Percentiles rank a stretch among this genome's conserved stretches.
phyloP scores from a whole-genome alignment of 179 eudicot genomes.

The Beta lomatogona region DNA sequence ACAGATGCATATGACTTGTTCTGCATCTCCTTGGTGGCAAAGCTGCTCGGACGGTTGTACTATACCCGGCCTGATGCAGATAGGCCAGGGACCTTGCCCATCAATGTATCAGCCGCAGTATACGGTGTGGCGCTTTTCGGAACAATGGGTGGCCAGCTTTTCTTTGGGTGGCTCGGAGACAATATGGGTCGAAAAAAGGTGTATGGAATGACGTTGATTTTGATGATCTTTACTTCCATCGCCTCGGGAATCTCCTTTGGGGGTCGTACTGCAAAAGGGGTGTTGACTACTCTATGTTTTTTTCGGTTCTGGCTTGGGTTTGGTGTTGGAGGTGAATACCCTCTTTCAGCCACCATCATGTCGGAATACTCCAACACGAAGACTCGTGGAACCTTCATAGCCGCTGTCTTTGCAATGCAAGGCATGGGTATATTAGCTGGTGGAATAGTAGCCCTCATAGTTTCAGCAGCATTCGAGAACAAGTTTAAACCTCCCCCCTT shows the following conservation, averaged over 20 bases:
- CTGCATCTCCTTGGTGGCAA: conserved; percentile 19
- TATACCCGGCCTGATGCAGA: conserved; percentile 6
- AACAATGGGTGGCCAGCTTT: conserved; percentile 13
- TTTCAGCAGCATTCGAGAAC: conserved; percentile 14
- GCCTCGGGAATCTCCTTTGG: conserved; percentile 26
- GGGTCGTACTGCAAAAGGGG: conserved; percentile 1
- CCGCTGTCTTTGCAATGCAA: conserved; percentile 30
- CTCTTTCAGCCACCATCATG: conserved; percentile 30
- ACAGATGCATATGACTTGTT: conserved; percentile 26
- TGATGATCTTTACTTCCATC: conserved; percentile 3
- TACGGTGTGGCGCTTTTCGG: conserved; percentile 18
- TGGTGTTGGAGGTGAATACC: conserved; percentile 27
- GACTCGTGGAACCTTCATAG: conserved; percentile 24
- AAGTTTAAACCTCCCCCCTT: neutral
- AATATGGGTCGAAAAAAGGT: conserved; percentile 19
- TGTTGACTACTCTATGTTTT: conserved; percentile 10
- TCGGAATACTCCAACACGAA: conserved; percentile 16
- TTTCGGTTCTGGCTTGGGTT: conserved; percentile 18
- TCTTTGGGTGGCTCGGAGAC: conserved; percentile 21
- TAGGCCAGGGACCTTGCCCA: conserved; percentile 11
- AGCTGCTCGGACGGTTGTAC: conserved; percentile 21
- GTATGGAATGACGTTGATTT: conserved; percentile 12
- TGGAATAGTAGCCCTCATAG: conserved; percentile 11
- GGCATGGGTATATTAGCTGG: conserved; percentile 17
- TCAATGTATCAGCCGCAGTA: conserved; percentile 14